Percentiles rank a stretch among this genome's conserved stretches.
Evolutionary conservation across 2,329 filamentous ascomycete species (phyloP).

Genomic region (Mariannaea elegans): DNA sequence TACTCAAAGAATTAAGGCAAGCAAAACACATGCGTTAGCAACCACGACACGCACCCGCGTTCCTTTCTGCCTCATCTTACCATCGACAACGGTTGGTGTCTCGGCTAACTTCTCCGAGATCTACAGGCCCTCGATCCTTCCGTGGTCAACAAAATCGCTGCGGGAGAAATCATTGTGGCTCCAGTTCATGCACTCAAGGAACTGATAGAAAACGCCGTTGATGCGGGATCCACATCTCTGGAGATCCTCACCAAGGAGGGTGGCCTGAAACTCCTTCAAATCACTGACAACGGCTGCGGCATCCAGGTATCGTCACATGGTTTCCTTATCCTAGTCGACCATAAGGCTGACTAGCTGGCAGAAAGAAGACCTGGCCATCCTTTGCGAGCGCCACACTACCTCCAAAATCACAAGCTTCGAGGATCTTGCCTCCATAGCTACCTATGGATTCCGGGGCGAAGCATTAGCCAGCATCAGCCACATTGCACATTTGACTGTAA

Average conservation of each 20-base stretch:
- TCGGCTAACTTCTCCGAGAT: slow-evolving; percentile 19
- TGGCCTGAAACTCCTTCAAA: slow-evolving; percentile 92
- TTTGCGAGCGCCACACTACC: slow-evolving; percentile 96
- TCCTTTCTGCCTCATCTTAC: slow-evolving; percentile 11
- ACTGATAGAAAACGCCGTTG: slow-evolving; percentile 94
- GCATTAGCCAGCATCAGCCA: slow-evolving; percentile 97
- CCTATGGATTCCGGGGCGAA: slow-evolving; percentile 98
- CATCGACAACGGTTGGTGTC: background rate
- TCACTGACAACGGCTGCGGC: slow-evolving; percentile 95
- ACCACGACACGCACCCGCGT: background rate
- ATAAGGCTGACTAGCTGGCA: slow-evolving; percentile 47
- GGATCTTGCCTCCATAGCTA: slow-evolving; percentile 87
- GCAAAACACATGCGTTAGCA: slow-evolving; percentile 24
- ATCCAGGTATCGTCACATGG: slow-evolving; percentile 74
- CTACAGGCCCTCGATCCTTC: slow-evolving; percentile 84
- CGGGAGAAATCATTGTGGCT: slow-evolving; percentile 97
- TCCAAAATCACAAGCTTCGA: slow-evolving; percentile 96
- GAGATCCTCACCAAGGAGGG: slow-evolving; percentile 96
- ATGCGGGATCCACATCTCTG: slow-evolving; percentile 91
- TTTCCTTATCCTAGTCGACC: background rate
- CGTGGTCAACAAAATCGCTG: slow-evolving; percentile 98
- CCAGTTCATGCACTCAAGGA: slow-evolving; percentile 97
- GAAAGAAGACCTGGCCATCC: slow-evolving; percentile 89
- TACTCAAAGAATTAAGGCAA: slow-evolving; percentile 60
- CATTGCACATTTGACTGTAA: slow-evolving; percentile 94